phyloP scores from a whole-genome alignment of 2,329 filamentous ascomycete species.

The Dothiorella sarmentorum region DNA sequence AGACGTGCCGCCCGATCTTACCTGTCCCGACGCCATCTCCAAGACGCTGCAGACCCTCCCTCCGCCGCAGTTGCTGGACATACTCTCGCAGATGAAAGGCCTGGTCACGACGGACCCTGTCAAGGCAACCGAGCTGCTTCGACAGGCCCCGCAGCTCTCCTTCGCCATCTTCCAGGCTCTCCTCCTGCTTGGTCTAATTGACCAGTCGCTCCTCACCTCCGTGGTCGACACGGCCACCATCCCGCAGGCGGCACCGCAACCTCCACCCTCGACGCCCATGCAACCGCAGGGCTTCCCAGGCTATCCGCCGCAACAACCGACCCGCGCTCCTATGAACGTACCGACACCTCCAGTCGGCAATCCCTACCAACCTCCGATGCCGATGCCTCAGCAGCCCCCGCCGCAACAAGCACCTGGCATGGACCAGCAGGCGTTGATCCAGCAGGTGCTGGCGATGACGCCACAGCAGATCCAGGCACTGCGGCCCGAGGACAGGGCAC shows the following conservation, averaged over 20 bases:
- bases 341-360: conserved; percentile 50
- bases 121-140: conserved; percentile 80
- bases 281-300: conserved; percentile 33
- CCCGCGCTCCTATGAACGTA: conserved; percentile 38
- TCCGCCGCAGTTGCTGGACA: conserved; percentile 84
- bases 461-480: conserved; percentile 77
- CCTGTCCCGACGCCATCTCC: conserved; percentile 86
- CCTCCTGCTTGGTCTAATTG: conserved; percentile 87
- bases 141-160: conserved; percentile 84
- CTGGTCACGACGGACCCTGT: conserved; percentile 77
- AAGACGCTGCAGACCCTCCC: conserved; percentile 84
- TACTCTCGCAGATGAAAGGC: conserved; percentile 90
- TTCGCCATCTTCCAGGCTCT: conserved; percentile 95
- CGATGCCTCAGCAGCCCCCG: conserved; percentile 42
- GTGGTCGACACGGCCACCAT: conserved; percentile 63
- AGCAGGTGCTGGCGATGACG: conserved; percentile 76
- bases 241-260: conserved; percentile 30
- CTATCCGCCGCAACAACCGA: conserved; percentile 31
- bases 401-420: conserved; percentile 31
- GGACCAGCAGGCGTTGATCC: conserved; percentile 70
- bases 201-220: conserved; percentile 74
- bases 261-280: conserved; percentile 33
- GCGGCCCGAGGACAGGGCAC: conserved; percentile 68
- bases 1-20: conserved; percentile 78
- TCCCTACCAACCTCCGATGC: conserved; percentile 37